Conservation (phyloP, 257 asterid genomes). For the Petunia axillaris region DNA sequence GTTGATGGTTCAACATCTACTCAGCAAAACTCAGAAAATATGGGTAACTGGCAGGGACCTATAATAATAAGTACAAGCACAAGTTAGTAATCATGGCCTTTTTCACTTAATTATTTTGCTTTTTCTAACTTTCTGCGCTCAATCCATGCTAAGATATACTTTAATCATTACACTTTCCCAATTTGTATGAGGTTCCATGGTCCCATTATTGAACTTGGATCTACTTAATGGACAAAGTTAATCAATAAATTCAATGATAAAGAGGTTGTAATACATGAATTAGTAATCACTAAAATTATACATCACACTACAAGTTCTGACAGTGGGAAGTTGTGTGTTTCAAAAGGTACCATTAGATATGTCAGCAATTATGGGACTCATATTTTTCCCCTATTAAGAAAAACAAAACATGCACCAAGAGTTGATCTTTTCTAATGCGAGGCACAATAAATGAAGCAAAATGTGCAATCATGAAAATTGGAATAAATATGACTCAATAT, state of each 20-base stretch:
- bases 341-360: neutral
- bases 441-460: neutral
- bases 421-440: neutral
- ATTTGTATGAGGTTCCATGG: neutral
- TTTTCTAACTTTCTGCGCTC: constrained; percentile 41
- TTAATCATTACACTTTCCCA: constrained; percentile 24
- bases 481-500: neutral
- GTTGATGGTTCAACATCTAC: neutral
- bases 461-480: constrained; percentile 3
- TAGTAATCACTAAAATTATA: neutral
- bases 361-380: neutral
- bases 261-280: no score
- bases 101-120: constrained; percentile 9
- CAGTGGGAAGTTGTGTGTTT: constrained; percentile 3
- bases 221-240: neutral
- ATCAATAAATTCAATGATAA: neutral
- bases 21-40: no score
- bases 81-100: constrained; percentile 26
- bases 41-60: neutral
- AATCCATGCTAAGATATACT: constrained; percentile 39
- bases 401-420: neutral
- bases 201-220: constrained; percentile 22
- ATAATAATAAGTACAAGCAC: constrained; percentile 27
- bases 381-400: constrained; percentile 5
- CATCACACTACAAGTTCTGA: constrained; percentile 20